Base-by-base conservation (phyloP, 2,329 filamentous ascomycete species). In the Hymenoscyphus repandus region DNA sequence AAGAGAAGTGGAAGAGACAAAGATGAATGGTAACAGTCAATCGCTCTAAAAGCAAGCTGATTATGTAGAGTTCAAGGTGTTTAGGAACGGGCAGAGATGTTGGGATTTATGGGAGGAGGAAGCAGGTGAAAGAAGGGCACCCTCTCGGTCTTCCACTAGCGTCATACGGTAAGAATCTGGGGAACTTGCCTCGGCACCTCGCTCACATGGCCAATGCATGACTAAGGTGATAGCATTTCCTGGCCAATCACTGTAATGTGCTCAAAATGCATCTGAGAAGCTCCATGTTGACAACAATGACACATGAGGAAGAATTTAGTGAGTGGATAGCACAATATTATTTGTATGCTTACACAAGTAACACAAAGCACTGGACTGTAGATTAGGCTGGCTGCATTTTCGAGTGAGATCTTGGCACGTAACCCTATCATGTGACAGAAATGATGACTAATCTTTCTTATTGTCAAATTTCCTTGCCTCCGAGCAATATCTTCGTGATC, bases 121-220 rank as follows among this genome's bases (percentile, higher is more conserved):
- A 20, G 46, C 30, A 11, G 11, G 17, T 36, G 31, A 12, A 49
- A 49, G 45, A 50, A 39, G 38, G 42, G 41, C n/a, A 39, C 45
- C 22, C n/a, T 33, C 47, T 45, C 38, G 36, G 31, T 17, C n/a
- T 46, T 37, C 12, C 20, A 30, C 30, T n/a, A 15, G 33, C 22
- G 18, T 34, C 22, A 20, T n/a, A 34, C 30, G 41, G 40, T 18
- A 47, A 38, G 53, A 58, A 56, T 59, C 58, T 62, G 58, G 60
- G 62, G 58, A 48, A 63, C 62, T 61, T 63, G 62, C 58, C 46
- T 50, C 45, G 45, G 45, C 45, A 27, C 17, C 11, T 13, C 10
- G n/a, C 31, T 30, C 18, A 31, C 31, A n/a, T 36, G 31, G 30
- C 6, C 38, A 20, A 20, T 27, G 22, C 22, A 27, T 27, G 22